Evolutionary conservation across 768 basidiomycete species (phyloP), one percentile per base, ranked within the genome.

Genomic region (Inosperma sp.): DNA sequence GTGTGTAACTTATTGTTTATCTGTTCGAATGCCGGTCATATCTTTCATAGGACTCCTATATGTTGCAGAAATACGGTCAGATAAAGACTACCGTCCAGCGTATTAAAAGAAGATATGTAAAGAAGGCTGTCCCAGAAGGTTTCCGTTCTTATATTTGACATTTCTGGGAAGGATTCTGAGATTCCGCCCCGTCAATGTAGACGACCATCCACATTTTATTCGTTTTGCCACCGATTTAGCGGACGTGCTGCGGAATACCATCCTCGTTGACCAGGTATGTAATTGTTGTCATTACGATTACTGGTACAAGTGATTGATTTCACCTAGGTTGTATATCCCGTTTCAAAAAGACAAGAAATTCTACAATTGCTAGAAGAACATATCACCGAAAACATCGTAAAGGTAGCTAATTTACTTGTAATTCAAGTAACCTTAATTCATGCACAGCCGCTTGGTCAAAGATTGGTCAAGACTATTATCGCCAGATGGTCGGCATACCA

Each of bases 401-500:
- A 93, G 74, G 93, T 84, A 52, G 10, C 52, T n/a, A n/a, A n/a
- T 17, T 36, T 14, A 25, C 10, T 33, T 25, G 51, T 42, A 42
- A 31, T 34, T 3, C 19, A 43, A 37, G 14, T 10, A 3, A 14
- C 10, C 53, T 16, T 34, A 22, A 56, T 41, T 53, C 31, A 35
- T 35, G 26, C n/a, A n/a, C n/a, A n/a, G n/a, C n/a, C n/a, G n/a
- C 54, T 27, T 31, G 26, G 31, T 21, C 27, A 13, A 56, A 95
- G 92, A 93, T 96, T 46, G 89, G 88, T 1, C 59, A 69, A n/a
- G 68, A 78, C 34, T 91, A 86, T 61, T 95, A 86, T 63, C 82
- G 86, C 10, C 96, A 99, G 66, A 80, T 78, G n/a, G 80, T 90
- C 23, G 96, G 96, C 2, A 99, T 99, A 19, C 95, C 96, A 1